Evolutionary conservation across 768 basidiomycete species (phyloP), one percentile per base, ranked within the genome.

Genomic region (Tylopilus balloui): DNA sequence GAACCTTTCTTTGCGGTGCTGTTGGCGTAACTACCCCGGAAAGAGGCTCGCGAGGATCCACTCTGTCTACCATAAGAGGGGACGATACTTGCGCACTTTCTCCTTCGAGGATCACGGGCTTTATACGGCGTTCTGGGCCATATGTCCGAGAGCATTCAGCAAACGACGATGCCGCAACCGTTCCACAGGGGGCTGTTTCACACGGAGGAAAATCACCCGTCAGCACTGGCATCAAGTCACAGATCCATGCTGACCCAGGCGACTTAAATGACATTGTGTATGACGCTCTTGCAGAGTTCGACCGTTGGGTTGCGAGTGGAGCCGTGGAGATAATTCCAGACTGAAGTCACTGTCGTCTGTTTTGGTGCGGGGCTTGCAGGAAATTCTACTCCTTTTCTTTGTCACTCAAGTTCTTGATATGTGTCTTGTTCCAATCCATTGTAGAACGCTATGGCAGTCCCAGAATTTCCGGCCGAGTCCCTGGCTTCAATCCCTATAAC

Each of bases 271-370:
- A 57, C 19, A 55, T 60, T 12, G 37, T 40, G 27, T 59, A 61
- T n/a, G 78, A 84, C 42, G 75, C 81, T 42, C 73, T 86, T 42
- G 82, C 78, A 5, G 83, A 84, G 53, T 72, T 89, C 24, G 81
- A 86, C 51, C 78, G 73, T 38, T 89, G 83, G 83, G 63, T 88
- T 56, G 71, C 77, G 25, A 85, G 85, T 58, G 83, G 76, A 24
- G 75, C 78, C 3, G 79, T 87, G 1, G 74, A 78, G 36, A 79
- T 85, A 47, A 48, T 78, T 28, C 32, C 57, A 6, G 55, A 68
- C 38, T 67, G 45, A 60, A 12, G 34, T 20, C 1, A 17, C 24
- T 31, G 11, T 32, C 12, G 15, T 45, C 32, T 24, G 8, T 7
- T 17, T n/a, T 6, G 32, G 32, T 34, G 21, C 19, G 24, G 32